Conservation (phyloP, 768 basidiomycete genomes). For the Fomitopsis serialis region DNA sequence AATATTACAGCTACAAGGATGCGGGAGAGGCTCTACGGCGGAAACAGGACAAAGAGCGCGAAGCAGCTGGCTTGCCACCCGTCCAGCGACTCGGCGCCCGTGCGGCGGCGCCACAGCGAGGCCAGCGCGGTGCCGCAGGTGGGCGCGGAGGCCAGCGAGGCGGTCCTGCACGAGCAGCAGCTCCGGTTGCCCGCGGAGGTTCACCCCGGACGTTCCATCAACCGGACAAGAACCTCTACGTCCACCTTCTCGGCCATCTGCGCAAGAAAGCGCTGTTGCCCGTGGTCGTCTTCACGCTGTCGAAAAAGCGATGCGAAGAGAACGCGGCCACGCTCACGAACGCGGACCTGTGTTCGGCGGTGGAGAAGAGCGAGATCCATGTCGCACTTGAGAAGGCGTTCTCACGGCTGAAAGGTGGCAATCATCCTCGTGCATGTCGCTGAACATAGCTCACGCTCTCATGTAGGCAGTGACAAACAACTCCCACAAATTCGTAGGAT, state of each 20-base stretch:
- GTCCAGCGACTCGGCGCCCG: conserved; percentile 81
- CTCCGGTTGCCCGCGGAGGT: conserved; percentile 32
- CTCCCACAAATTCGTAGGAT: conserved; percentile 91
- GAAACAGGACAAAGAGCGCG: conserved; percentile 97
- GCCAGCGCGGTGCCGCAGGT: conserved; percentile 38
- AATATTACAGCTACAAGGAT: conserved; percentile 66
- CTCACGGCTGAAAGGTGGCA: conserved; percentile 79
- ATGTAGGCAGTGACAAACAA: conserved; percentile 79
- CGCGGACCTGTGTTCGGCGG: conserved; percentile 79
- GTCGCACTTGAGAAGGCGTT: conserved; percentile 90
- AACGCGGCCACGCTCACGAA: conserved; percentile 88
- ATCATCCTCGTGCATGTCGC: conserved; percentile 2
- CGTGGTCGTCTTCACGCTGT: conserved; percentile 95
- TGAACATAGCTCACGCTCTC: not conserved
- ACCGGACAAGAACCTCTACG: conserved; percentile 89
- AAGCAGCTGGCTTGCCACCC: conserved; percentile 88
- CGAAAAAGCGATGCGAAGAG: conserved; percentile 96
- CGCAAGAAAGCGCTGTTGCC: conserved; percentile 85
- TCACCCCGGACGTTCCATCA: conserved; percentile 53
- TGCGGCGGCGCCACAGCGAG: conserved; percentile 50
- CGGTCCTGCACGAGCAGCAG: conserved; percentile 30
- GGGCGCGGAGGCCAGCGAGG: conserved; percentile 40
- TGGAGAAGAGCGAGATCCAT: conserved; percentile 97
- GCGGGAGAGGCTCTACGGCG: conserved; percentile 84
- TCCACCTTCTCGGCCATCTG: conserved; percentile 83